Evolutionary conservation across 352 stramenopile species (phyloP), one percentile per base, ranked within the genome.

Genomic region (Globisporangium megalacanthum): DNA sequence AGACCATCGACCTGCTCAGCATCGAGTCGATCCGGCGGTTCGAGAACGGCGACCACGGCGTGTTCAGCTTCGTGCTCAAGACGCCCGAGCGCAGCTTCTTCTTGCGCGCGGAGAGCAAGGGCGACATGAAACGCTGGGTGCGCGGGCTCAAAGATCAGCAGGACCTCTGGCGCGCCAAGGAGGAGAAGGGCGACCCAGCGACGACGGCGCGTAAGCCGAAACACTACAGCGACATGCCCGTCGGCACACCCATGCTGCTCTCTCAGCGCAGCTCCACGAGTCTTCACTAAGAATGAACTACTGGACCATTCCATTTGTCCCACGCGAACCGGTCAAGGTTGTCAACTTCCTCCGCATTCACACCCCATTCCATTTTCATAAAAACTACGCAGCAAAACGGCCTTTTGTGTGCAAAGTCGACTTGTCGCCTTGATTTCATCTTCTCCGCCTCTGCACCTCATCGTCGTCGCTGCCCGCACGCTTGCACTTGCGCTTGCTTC

Each of bases 81-180:
- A 86, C 77, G 4, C 75, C 77, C 0, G 68, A 82, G 29, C 77
- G 85, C 11, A 90, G 73, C 60, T 94, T 89, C 62, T 92, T 94
- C 47, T 52, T 94, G 35, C 78, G 84, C 7, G 75, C 85, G 29
- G 83, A 93, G 45, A 82, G 68, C 58, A 92, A 95, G 55, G 83
- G 83, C 45, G 85, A 95, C 69, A 91, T 95, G 81, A 95, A 92
- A 65, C 81, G 82, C 13, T 95, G 83, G 83, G 85, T 92, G 25
- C 79, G 83, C 19, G 81, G 83, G 0, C 80, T 95, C 42, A 77
- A 75, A 37, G 83, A 93, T 42, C 85, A 92, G 62, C 85, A 94
- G 54, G 81, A 92, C 35, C 61, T 95, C 46, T 91, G 83, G 81
- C 79, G 76, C n/a, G 67, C 68, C 35, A 83, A 86, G 54, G 53